Evolutionary conservation across 2,329 filamentous ascomycete species (phyloP), one percentile per base, ranked within the genome.

Genomic region (Rhynchosporium agropyri): DNA sequence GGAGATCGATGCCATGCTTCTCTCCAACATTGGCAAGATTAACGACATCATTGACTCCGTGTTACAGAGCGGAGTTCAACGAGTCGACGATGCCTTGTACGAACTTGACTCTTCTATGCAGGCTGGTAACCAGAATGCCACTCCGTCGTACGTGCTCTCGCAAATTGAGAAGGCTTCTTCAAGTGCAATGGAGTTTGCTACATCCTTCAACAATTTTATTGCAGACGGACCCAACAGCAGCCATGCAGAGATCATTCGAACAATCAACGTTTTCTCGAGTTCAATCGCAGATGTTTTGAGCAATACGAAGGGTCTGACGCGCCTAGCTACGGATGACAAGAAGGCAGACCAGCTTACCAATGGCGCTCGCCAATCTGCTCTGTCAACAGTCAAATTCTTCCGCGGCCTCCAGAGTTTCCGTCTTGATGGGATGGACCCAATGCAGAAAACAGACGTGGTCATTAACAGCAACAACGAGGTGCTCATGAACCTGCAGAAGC

Each of bases 21-120:
- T 95, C 69, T 85, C 92, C 65, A 96, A 92, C 72, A 83, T 97
- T 55, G 86, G 89, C 74, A 97, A 97, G 82, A 94, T 99, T 76
- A 95, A 96, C 79, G 92, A 96, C 71, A 94, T 99, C 59, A 96
- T 99, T 70, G 95, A 99, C 76, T 97, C 94, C 0, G 95, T 99
- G 3, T 81, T 99, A 45, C 93, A 98, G 75, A 89, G 91, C 55
- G 95, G 93, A 69, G 92, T 98, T 28, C 88, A 95, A 72, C 89
- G 95, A 50, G 93, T 99, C 13, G 95, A 99, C 72, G 95, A 99
- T 77, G 92, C 95, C 49, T 81, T 99, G 42, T 99, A 99, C 78
- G 95, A 99, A 77, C 83, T 99, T 49, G 95, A 99, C 77, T 98
- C 95, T 26, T 90, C 90, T 26, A 98, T 98, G 92, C 94, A 98